phyloP scores from a whole-genome alignment of 2,329 filamentous ascomycete species.

The Graphiopsis chlorocephala region DNA sequence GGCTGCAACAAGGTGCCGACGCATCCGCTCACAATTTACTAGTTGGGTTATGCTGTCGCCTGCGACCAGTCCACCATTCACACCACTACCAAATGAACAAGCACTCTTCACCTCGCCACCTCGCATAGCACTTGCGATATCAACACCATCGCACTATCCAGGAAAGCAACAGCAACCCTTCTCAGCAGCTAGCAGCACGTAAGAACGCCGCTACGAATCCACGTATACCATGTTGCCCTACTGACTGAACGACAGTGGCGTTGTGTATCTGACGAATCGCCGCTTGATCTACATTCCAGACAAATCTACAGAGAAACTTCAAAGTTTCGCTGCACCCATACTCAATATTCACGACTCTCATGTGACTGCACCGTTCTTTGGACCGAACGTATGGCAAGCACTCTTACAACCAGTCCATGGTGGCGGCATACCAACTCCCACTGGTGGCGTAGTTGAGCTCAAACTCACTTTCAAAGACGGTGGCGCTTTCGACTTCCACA shows the following conservation, averaged over 20 bases:
- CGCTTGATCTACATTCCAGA: conserved; percentile 86
- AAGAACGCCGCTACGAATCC: neutral
- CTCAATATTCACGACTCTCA: conserved; percentile 84
- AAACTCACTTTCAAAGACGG: conserved; percentile 91
- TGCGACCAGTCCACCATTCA: conserved; percentile 60
- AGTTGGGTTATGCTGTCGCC: conserved; percentile 90
- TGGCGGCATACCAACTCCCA: conserved; percentile 73
- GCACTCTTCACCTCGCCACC: conserved; percentile 77
- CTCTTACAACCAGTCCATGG: conserved; percentile 76
- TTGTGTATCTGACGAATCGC: conserved; percentile 30
- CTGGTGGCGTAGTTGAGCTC: conserved; percentile 71
- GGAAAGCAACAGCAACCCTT: conserved; percentile 53
- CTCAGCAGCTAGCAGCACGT: conserved; percentile 24
- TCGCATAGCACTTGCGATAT: conserved; percentile 70
- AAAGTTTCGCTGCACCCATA: conserved; percentile 86
- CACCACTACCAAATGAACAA: conserved; percentile 80
- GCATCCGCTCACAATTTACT: conserved; percentile 22
- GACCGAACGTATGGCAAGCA: conserved; percentile 85
- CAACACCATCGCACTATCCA: conserved; percentile 54
- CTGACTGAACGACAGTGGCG: conserved; percentile 19
- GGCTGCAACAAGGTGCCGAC: conserved; percentile 12
- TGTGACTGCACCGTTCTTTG: conserved; percentile 86
- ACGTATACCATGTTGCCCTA: neutral
- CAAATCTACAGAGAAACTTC: conserved; percentile 63
- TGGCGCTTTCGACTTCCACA: conserved; percentile 88